A percentile compares a stretch with the other conserved stretches of the same genome.
Evolutionary conservation across 75 land plant genomes (phyloP).

Genomic region (Selaginella tamariscina): DNA sequence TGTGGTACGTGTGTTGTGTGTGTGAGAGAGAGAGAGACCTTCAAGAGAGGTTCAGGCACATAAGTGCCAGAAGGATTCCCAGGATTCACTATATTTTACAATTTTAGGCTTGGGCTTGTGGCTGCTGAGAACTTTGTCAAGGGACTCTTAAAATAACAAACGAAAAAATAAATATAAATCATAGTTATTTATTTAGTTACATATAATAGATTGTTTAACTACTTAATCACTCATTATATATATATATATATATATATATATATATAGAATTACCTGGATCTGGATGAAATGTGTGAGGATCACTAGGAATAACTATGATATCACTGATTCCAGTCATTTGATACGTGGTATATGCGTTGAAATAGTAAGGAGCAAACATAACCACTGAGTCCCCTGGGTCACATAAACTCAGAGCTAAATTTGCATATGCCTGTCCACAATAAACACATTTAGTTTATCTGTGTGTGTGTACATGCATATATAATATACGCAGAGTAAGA

Average conservation of each 20-base stretch:
- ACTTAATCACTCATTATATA: no score
- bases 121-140: conserved; percentile 42
- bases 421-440: conserved; percentile 71
- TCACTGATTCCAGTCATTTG: conserved; percentile 94
- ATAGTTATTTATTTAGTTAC: no score
- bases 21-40: conserved; percentile 36
- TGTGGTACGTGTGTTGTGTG: no score
- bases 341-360: conserved; percentile 93
- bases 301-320: conserved; percentile 78
- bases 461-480: no score
- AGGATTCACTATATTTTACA: conserved; percentile 89
- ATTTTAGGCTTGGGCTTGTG: conserved; percentile 62
- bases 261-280: conserved; percentile 23
- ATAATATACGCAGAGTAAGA: no score
- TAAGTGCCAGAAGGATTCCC: conserved; percentile 92
- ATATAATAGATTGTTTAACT: no score
- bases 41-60: conserved; percentile 73
- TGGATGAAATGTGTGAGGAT: conserved; percentile 66
- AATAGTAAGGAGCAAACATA: conserved; percentile 96
- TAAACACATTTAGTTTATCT: background rate
- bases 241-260: no score
- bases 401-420: conserved; percentile 78
- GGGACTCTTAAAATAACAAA: conserved; percentile 48
- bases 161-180: background rate
- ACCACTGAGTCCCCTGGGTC: conserved; percentile 95